Evolutionary conservation across 2,329 filamentous ascomycete species (phyloP).

Genomic region (Cadophora sp.): DNA sequence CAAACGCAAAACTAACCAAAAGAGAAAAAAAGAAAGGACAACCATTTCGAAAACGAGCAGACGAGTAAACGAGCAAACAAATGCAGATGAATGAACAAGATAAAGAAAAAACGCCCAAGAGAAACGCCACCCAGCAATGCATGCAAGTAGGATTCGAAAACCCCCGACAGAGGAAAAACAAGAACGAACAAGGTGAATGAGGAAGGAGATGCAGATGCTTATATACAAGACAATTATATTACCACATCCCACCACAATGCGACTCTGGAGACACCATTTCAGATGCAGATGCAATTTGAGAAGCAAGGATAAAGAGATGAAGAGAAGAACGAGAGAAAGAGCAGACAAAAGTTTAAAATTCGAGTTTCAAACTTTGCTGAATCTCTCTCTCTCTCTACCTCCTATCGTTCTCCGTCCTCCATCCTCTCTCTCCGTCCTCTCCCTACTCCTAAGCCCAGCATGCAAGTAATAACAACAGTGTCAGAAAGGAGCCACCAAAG

Average conservation of each 20-base stretch:
- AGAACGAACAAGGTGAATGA: background rate
- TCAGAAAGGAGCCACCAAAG: background rate
- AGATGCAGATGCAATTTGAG: background rate
- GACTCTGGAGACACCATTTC: background rate
- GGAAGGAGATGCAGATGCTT: background rate
- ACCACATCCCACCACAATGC: background rate
- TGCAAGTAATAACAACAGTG: background rate
- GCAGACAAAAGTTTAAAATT: background rate
- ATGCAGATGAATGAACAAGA: too few relatives aligned
- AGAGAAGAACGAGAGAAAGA: background rate
- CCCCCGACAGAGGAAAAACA: background rate
- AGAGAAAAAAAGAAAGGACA: background rate
- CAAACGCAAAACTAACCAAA: too few relatives aligned
- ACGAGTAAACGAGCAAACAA: background rate
- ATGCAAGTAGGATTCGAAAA: background rate
- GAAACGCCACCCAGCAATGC: slow-evolving; percentile 1
- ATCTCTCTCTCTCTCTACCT: background rate
- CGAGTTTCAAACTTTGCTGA: background rate
- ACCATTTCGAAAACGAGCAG: background rate
- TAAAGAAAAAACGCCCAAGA: background rate
- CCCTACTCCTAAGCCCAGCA: background rate
- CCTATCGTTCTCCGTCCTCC: background rate
- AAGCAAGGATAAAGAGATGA: background rate
- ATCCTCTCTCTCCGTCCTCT: background rate
- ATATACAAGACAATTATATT: slow-evolving; percentile 8